A percentile compares a stretch with the other conserved stretches of the same genome.
These are phyloP conservation scores for Microstroma glucosiphilum DNA, from an alignment of 1,284 basidiomycete species.

Conservation along the genomic window DNA sequence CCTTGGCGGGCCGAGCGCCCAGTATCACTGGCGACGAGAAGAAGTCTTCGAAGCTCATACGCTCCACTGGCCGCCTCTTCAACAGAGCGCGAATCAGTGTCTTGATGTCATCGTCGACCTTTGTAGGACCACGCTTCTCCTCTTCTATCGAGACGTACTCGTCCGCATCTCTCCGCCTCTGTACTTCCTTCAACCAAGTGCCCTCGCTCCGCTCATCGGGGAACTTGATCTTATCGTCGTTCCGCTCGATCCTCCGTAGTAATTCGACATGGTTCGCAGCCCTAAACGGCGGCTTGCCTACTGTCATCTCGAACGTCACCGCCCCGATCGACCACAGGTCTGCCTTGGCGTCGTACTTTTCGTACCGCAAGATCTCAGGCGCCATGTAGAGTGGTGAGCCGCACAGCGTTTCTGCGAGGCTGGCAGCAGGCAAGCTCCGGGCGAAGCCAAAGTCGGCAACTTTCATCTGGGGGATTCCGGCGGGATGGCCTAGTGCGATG, in stretches of 20 bases:
- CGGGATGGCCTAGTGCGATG: slow-evolving; percentile 74
- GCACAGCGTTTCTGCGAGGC: slow-evolving; percentile 94
- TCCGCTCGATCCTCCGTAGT: slow-evolving; percentile 82
- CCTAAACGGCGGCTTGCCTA: slow-evolving; percentile 87
- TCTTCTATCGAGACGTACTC: slow-evolving; percentile 14
- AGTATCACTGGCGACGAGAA: slow-evolving; percentile 58
- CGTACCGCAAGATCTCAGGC: slow-evolving; percentile 91
- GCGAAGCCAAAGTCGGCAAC: slow-evolving; percentile 95
- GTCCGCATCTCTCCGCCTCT: slow-evolving; percentile 32
- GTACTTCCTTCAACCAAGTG: slow-evolving; percentile 35
- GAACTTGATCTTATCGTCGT: slow-evolving; percentile 64
- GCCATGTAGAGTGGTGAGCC: slow-evolving; percentile 99
- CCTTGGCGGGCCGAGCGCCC: slow-evolving; percentile 11
- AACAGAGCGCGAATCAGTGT: slow-evolving; percentile 74
- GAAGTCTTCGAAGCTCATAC: slow-evolving; percentile 86
- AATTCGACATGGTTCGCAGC: slow-evolving; percentile 95
- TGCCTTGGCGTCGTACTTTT: slow-evolving; percentile 96
- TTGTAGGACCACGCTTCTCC: slow-evolving; percentile 24
- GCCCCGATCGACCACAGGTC: slow-evolving; percentile 98
- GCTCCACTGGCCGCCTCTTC: slow-evolving; percentile 74
- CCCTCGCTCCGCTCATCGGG: slow-evolving; percentile 61
- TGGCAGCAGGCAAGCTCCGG: slow-evolving; percentile 77
- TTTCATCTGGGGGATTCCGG: slow-evolving; percentile 57
- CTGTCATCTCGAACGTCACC: slow-evolving; percentile 89
- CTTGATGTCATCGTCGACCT: slow-evolving; percentile 78